These are phyloP conservation scores for Mycena metata DNA, from an alignment of 768 basidiomycete genomes.

Conservation along the genomic window DNA sequence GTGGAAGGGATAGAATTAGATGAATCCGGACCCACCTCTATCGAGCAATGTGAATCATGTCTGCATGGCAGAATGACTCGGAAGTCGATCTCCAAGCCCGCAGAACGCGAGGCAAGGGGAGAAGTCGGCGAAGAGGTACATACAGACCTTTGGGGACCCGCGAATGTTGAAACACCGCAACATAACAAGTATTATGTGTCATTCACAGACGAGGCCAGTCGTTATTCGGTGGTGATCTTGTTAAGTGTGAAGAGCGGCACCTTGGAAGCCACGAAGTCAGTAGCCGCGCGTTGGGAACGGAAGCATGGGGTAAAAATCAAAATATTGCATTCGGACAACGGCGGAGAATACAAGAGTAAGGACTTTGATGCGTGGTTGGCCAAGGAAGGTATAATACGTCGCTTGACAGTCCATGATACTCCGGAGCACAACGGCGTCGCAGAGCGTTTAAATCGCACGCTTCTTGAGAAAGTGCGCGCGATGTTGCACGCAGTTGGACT, in stretches of 20 bases:
- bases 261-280: slow-evolving; percentile 29
- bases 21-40: slow-evolving; percentile 26
- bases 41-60: slow-evolving; percentile 47
- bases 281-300: slow-evolving; percentile 41
- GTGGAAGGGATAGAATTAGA: slow-evolving; percentile 47
- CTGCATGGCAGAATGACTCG: slow-evolving; percentile 46
- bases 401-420: slow-evolving; percentile 43
- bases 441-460: slow-evolving; percentile 50
- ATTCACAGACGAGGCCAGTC: slow-evolving; percentile 51
- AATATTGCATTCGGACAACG: slow-evolving; percentile 45
- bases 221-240: slow-evolving; percentile 41
- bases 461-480: slow-evolving; percentile 48
- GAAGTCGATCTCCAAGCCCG: slow-evolving; percentile 44
- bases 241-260: slow-evolving; percentile 47
- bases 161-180: slow-evolving; percentile 38
- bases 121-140: slow-evolving; percentile 47
- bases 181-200: slow-evolving; percentile 47
- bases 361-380: slow-evolving; percentile 40
- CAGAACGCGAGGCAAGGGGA: slow-evolving; percentile 34
- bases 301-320: slow-evolving; percentile 46
- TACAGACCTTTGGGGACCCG: slow-evolving; percentile 54
- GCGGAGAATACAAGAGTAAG: slow-evolving; percentile 46
- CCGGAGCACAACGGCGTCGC: slow-evolving; percentile 56
- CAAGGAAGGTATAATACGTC: slow-evolving; percentile 35
- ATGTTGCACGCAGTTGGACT: slow-evolving; percentile 45